phyloP scores from a whole-genome alignment of 306 rosid genomes.

The Pueraria montana region DNA sequence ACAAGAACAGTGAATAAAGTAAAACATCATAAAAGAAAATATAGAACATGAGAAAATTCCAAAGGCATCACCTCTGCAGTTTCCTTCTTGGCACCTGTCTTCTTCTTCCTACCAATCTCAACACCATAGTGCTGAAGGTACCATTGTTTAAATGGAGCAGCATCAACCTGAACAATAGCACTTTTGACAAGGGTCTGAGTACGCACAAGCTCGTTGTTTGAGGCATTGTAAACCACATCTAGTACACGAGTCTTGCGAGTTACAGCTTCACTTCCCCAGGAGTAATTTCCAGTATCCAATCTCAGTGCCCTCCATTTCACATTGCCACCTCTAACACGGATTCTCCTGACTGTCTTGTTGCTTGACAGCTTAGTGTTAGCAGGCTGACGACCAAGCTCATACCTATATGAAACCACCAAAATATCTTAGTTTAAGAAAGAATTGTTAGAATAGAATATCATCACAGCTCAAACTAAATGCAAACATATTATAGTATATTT shows the following conservation, averaged over 20 bases:
- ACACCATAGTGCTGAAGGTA: conserved; percentile 73
- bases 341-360: conserved; percentile 65
- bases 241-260: conserved; percentile 66
- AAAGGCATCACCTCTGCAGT: conserved; percentile 47
- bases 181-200: conserved; percentile 68
- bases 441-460: neutral
- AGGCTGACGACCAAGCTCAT: conserved; percentile 71
- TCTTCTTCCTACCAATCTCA: conserved; percentile 67
- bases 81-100: conserved; percentile 59
- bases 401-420: conserved; percentile 44
- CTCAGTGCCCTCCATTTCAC: conserved; percentile 72
- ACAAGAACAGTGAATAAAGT: neutral
- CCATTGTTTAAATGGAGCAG: conserved; percentile 73
- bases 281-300: conserved; percentile 67
- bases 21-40: neutral
- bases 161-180: conserved; percentile 74
- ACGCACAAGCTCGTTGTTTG: conserved; percentile 70
- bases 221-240: conserved; percentile 68
- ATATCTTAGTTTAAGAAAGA: neutral
- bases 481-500: neutral
- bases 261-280: conserved; percentile 71
- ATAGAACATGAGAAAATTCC: no score
- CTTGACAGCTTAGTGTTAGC: conserved; percentile 67
- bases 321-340: conserved; percentile 70
- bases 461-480: neutral